Percentiles rank a stretch among this genome's conserved stretches.
These are phyloP conservation scores for Claviceps sp. DNA, from an alignment of 2,329 filamentous ascomycete species.

Conservation along the genomic window DNA sequence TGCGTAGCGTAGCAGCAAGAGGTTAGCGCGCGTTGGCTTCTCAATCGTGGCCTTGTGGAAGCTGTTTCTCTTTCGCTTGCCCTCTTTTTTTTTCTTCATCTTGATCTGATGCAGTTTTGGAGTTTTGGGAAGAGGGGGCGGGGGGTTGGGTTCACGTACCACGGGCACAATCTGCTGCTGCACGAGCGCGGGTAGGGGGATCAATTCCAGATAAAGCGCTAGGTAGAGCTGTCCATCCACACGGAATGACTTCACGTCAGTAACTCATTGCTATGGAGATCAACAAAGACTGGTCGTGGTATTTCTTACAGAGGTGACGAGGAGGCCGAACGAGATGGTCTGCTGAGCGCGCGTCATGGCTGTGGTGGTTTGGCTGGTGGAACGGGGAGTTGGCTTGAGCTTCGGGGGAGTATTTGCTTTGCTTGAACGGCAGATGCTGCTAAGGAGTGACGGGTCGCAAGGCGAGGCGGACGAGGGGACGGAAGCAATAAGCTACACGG, in stretches of 20 bases:
- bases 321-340: slow-evolving; percentile 74
- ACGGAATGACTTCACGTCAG: too few species aligned
- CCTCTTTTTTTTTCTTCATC: not conserved
- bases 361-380: slow-evolving; percentile 9
- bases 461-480: too few species aligned
- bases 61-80: not conserved
- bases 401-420: not conserved
- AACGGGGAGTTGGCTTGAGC: not conserved
- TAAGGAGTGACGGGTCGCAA: too few species aligned
- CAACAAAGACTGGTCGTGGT: not conserved
- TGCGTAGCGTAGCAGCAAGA: not conserved
- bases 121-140: too few species aligned
- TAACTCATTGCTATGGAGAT: too few species aligned
- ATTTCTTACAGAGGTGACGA: slow-evolving; percentile 68
- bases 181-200: slow-evolving; percentile 64
- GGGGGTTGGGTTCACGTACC: slow-evolving; percentile 41
- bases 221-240: slow-evolving; percentile 60
- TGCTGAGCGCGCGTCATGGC: slow-evolving; percentile 91
- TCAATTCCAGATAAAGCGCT: slow-evolving; percentile 67
- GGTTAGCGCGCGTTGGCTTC: too few species aligned
- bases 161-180: slow-evolving; percentile 79
- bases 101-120: not conserved
- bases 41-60: not conserved
- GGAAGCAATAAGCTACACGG: too few species aligned
- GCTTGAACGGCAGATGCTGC: too few species aligned